Conservation (phyloP, 306 rosid genomes). For the Canavalia ensiformis region DNA sequence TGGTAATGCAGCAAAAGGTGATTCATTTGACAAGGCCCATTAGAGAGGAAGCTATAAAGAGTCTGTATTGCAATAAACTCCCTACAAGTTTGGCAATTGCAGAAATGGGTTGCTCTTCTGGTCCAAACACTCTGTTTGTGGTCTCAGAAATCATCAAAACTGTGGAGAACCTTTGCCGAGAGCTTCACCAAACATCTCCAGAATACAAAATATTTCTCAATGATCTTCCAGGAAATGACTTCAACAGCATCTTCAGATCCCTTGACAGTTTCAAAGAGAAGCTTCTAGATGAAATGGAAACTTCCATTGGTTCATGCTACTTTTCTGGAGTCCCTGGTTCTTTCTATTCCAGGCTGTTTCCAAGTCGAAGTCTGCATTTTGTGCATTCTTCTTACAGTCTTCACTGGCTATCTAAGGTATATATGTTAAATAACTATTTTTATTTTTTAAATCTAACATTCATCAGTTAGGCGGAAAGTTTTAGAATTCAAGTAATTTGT, state of each 20-base stretch:
- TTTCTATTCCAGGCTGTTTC: constrained; percentile 62
- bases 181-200: constrained; percentile 42
- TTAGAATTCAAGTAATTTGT: too few relatives aligned
- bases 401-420: constrained; percentile 66
- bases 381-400: constrained; percentile 65
- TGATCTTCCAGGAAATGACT: constrained; percentile 62
- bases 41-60: constrained; percentile 55
- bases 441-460: too few relatives aligned
- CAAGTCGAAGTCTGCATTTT: constrained; percentile 50
- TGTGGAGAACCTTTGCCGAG: constrained; percentile 49
- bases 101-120: constrained; percentile 72
- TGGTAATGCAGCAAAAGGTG: constrained; percentile 48
- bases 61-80: constrained; percentile 25
- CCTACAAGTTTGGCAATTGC: constrained; percentile 56
- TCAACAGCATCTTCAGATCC: constrained; percentile 61
- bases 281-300: constrained; percentile 31
- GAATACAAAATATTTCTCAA: constrained; percentile 58
- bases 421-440: too few relatives aligned
- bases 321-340: constrained; percentile 65
- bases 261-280: constrained; percentile 50
- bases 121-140: constrained; percentile 61
- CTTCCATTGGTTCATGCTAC: constrained; percentile 51
- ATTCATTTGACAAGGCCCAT: constrained; percentile 50
- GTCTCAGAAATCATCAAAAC: constrained; percentile 50
- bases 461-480: too few relatives aligned